A percentile compares a stretch with the other conserved stretches of the same genome.
phyloP scores from a whole-genome alignment of 148 eudicot species.

The Nepenthes mirabilis region DNA sequence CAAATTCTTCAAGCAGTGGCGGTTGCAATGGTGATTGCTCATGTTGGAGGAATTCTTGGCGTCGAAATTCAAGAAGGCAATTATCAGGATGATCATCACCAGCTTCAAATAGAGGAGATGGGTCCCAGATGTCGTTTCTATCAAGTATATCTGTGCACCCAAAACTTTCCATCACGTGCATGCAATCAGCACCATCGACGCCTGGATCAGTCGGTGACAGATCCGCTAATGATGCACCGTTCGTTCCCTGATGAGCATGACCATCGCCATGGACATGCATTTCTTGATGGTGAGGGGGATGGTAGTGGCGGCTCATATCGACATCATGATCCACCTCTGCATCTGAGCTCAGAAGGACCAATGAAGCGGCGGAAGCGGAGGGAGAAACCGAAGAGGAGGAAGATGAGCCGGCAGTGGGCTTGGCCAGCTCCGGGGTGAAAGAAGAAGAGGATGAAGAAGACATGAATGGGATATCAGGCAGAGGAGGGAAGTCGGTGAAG shows the following conservation, averaged over 20 bases:
- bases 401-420: constrained; percentile 13
- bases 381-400: constrained; percentile 35
- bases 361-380: constrained; percentile 42
- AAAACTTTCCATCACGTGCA: constrained; percentile 70
- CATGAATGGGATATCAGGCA: constrained; percentile 92
- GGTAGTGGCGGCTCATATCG: background rate
- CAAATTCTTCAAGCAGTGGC: background rate
- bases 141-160: constrained; percentile 82
- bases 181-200: constrained; percentile 34
- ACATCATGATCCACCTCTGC: constrained; percentile 6
- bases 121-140: constrained; percentile 64
- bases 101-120: constrained; percentile 48
- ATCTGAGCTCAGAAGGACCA: constrained; percentile 40
- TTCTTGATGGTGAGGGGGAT: background rate
- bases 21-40: constrained; percentile 4
- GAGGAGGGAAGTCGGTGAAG: constrained; percentile 50
- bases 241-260: background rate
- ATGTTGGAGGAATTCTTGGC: background rate
- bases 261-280: background rate
- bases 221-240: constrained; percentile 2
- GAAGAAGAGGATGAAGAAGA: constrained; percentile 67
- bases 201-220: constrained; percentile 16
- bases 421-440: background rate
- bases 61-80: background rate
- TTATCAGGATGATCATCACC: background rate